Evolutionary conservation across 495 filamentous ascomycete genomes (phyloP).

Genomic region (Neurospora sp.): DNA sequence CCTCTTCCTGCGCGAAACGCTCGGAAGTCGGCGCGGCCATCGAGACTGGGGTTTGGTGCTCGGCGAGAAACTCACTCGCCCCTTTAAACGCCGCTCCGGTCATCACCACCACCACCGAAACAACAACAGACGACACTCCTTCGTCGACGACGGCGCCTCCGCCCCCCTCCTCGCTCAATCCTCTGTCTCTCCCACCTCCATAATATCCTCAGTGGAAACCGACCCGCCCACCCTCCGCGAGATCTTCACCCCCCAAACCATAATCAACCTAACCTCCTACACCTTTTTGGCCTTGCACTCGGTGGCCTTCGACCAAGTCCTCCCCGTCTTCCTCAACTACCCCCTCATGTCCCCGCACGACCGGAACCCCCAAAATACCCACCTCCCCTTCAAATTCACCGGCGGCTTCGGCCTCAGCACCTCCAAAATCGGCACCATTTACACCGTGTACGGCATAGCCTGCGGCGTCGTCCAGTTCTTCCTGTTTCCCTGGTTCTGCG

Average conservation of each 20-base stretch:
- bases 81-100: slow-evolving; percentile 16
- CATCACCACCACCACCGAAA: slow-evolving; percentile 18
- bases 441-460: slow-evolving; percentile 61
- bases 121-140: slow-evolving; percentile 17
- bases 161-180: slow-evolving; percentile 34
- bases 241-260: slow-evolving; percentile 64
- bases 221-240: slow-evolving; percentile 46
- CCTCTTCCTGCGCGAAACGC: slow-evolving; percentile 71
- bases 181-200: background rate
- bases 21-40: slow-evolving; percentile 50
- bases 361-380: slow-evolving; percentile 36
- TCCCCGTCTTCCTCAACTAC: slow-evolving; percentile 75
- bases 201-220: background rate
- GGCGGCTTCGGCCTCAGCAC: slow-evolving; percentile 60
- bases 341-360: slow-evolving; percentile 36
- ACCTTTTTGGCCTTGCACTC: slow-evolving; percentile 65
- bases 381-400: slow-evolving; percentile 66
- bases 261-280: slow-evolving; percentile 65
- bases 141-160: slow-evolving; percentile 33
- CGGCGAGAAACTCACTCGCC: slow-evolving; percentile 42
- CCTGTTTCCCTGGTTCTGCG: slow-evolving; percentile 60
- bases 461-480: slow-evolving; percentile 72
- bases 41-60: slow-evolving; percentile 61
- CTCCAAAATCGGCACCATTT: slow-evolving; percentile 60
- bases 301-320: slow-evolving; percentile 68